A percentile compares a stretch with the other conserved stretches of the same genome.
These are phyloP conservation scores for Maudiozyma turicensis DNA, from an alignment of 805 yeast genomes.

Conservation along the genomic window DNA sequence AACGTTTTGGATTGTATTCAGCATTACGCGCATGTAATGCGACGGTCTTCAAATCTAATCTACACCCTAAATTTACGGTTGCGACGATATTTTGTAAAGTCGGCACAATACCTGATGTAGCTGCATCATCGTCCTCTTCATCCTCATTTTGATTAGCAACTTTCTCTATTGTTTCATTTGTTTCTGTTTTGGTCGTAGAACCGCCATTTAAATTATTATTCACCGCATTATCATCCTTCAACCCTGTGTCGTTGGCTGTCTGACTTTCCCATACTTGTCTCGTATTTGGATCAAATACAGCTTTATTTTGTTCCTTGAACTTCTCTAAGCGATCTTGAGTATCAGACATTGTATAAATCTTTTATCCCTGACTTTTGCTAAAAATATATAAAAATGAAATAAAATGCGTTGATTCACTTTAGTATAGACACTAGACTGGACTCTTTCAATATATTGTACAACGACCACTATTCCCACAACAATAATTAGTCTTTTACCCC, in stretches of 20 bases:
- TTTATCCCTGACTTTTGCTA: neutral
- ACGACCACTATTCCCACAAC: no score
- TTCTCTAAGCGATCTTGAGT: slow-evolving; percentile 25
- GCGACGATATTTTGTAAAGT: slow-evolving; percentile 92
- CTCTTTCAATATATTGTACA: no score
- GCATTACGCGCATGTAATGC: slow-evolving; percentile 99
- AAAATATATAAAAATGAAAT: neutral
- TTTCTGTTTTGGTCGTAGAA: slow-evolving; percentile 4
- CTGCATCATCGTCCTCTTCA: slow-evolving; percentile 43
- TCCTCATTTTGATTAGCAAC: neutral
- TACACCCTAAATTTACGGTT: slow-evolving; percentile 92
- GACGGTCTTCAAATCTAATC: slow-evolving; percentile 90
- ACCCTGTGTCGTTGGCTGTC: slow-evolving; percentile 7
- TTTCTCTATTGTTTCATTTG: slow-evolving; percentile 16
- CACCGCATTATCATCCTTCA: neutral
- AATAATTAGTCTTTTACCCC: no score
- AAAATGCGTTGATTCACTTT: neutral
- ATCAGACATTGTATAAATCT: slow-evolving; percentile 23
- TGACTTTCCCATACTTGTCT: slow-evolving; percentile 31
- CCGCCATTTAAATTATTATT: neutral
- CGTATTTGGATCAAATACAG: slow-evolving; percentile 29
- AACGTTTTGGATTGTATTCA: slow-evolving; percentile 96
- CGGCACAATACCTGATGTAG: slow-evolving; percentile 93
- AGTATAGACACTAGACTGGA: no score
- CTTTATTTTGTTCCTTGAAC: slow-evolving; percentile 28